Base-by-base conservation (phyloP, 495 filamentous ascomycete species). In the Neurospora sp. region DNA sequence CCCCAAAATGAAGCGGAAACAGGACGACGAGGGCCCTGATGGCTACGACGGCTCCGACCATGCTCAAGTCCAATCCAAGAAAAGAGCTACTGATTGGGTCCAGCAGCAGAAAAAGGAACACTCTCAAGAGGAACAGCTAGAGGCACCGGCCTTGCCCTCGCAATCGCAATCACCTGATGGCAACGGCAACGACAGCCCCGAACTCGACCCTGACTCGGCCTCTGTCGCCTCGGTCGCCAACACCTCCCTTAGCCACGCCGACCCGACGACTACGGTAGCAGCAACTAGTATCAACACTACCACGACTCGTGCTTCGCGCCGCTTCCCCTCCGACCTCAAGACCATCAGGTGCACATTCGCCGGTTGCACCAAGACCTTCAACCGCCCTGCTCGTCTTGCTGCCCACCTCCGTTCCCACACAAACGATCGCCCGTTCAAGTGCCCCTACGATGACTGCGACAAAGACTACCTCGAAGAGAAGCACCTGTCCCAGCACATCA, bases 401-500 rank as follows among this genome's bases (percentile, higher is more conserved):
- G 87, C 91, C 61, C 94, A 97, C 77, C 77, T 93, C 3, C 85
- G 92, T 59, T 91, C 91, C 3, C 94, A 97, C 79, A 93, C 88
- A 53, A 91, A 92, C 74, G 92, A 94, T 75, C 87, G 94, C 10
- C 85, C 91, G 7, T 93, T 89, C 78, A 79, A 83, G 37, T 99
- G 96, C 78, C 82, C 87, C 3, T 84, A 90, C 71, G 78, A 83
- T 0, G 88, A 80, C 20, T 99, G 96, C 79, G 88, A 87, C 75
- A 97, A 97, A 82, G 86, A 87, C 72, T 99, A 97, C 76, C 82
- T 91, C 40, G 91, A 94, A 41, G 85, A 90, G 61, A 93, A 93
- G 74, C 93, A 97, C 82, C 86, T 98, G 7, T 87, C 88, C 40
- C 88, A 93, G 73, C 96, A 99, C 79, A 81, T 94, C 76, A 93